Conservation (phyloP, 768 basidiomycete genomes). For the Astraeus odoratus region DNA sequence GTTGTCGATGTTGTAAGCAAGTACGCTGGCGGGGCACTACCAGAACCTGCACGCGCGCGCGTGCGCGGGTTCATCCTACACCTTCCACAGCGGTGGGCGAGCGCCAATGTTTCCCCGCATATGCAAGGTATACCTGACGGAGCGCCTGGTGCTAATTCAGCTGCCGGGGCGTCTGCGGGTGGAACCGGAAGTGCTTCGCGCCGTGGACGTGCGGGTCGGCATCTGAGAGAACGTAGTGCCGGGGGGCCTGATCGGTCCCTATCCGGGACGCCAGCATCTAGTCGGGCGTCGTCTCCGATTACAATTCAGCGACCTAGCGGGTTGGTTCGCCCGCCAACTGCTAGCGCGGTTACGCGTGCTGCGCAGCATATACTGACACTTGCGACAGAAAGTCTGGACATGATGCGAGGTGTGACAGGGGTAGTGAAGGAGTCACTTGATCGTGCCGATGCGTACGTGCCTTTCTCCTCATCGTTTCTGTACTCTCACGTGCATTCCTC, state of each 20-base stretch:
- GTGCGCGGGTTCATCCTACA: constrained; percentile 74
- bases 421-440: constrained; percentile 86
- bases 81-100: constrained; percentile 79
- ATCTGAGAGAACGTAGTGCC: constrained; percentile 34
- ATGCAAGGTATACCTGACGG: constrained; percentile 19
- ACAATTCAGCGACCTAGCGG: constrained; percentile 15
- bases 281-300: constrained; percentile 29
- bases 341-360: constrained; percentile 59
- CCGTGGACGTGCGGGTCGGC: constrained; percentile 13
- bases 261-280: constrained; percentile 26
- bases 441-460: constrained; percentile 71
- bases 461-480: constrained; percentile 3
- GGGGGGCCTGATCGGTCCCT: constrained; percentile 27
- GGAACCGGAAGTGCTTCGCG: constrained; percentile 12
- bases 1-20: constrained; percentile 83
- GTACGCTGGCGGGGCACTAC: constrained; percentile 81
- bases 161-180: constrained; percentile 26
- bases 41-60: constrained; percentile 70
- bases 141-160: constrained; percentile 29
- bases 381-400: constrained; percentile 87
- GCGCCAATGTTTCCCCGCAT: constrained; percentile 24
- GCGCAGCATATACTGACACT: constrained; percentile 78
- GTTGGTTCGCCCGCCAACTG: constrained; percentile 28
- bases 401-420: constrained; percentile 83
- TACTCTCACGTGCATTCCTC: not conserved